Base-by-base conservation (phyloP, 768 basidiomycete species). In the Suillus subluteus region DNA sequence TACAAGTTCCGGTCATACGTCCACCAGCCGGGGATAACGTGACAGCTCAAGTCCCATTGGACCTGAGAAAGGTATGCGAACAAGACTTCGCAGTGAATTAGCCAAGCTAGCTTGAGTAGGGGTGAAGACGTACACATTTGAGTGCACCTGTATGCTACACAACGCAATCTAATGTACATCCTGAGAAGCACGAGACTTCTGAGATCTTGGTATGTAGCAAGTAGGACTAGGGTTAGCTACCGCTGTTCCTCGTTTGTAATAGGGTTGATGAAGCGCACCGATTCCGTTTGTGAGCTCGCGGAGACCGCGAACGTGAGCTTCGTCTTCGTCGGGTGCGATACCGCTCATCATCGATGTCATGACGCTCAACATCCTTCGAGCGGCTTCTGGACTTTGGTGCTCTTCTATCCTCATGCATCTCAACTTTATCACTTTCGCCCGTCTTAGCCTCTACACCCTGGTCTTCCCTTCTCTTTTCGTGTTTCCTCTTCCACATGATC, bases 401-500 rank as follows among this genome's bases (percentile, higher is more conserved):
- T 15, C 15, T 30, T 46, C 38, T 32, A 37, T 68, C 40, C 44
- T 41, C 38, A 40, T 41, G 32, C 30, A 35, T 40, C 58, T 59
- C 40, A 41, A 30, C 26, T 26, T 40, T 30, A 26, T 59, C 37
- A 30, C 48, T 63, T 26, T 62, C 58, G 32, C 66, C 58, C n/a
- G 9, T 26, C 38, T 43, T 62, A 16, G 44, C 54, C 59, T 70
- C 67, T 37, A 44, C 23, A 5, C 0, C 58, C 23, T 65, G 5
- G 11, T 12, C 58, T 62, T 50, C 58, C 61, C 40, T 68, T 69
- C 23, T 82, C 73, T 87, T 91, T 72, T 91, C 89, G 73, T 88
- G 87, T 72, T 83, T 84, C 71, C 89, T 82, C 75, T 94, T 95
- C 88, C 91, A 95, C 87, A 91, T 88, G 71, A 99, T 79, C 82